Base-by-base conservation (phyloP, 2,329 filamentous ascomycete species). In the Epichloe aotearoae region DNA sequence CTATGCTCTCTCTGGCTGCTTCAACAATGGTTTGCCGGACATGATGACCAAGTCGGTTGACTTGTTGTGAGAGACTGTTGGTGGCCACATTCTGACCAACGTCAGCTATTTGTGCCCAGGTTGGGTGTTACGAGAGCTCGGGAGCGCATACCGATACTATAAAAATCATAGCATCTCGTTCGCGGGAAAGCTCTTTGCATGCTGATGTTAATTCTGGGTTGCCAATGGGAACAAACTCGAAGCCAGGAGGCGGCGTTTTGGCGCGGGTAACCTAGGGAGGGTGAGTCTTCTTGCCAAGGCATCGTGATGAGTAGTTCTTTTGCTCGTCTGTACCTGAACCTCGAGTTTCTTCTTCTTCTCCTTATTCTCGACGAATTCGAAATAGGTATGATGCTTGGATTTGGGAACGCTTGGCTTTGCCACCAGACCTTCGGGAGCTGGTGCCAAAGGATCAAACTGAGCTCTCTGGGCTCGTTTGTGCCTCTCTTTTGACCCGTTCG, bases 261-360 rank as follows among this genome's bases (percentile, higher is more conserved):
- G 73, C 60, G 55, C 69, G 71, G 19, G 76, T 81, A 52, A 77
- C 69, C 79, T 83, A 58, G 38, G 56, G 47, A 51, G 52, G 52
- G 54, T 61, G 57, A 66, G 66, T 59, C 47, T 51, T 59, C 45
- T 56, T 54, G 51, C 58, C 55, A 53, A 52, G 54, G 53, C 34
- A 17, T 2, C 11, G 10, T 3, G 23, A 33, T 47, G n/a, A 8
- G n/a, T 34, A 34, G 49, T 47, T 41, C 15, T 54, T 47, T 56
- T 42, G 55, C 61, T 55, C 50, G 54, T 57, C 52, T 60, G 49
- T 75, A 82, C 80, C 76, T 80, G 58, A 55, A 75, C 74, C 60
- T 83, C 79, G 47, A 84, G 71, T 65, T 79, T 83, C 66, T 78
- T 78, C 63, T 80, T 83, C 61, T 76, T 79, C 56, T 83, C 75